Conservation (phyloP, 805 yeast genomes). For the Candida khao-thaluensis region DNA sequence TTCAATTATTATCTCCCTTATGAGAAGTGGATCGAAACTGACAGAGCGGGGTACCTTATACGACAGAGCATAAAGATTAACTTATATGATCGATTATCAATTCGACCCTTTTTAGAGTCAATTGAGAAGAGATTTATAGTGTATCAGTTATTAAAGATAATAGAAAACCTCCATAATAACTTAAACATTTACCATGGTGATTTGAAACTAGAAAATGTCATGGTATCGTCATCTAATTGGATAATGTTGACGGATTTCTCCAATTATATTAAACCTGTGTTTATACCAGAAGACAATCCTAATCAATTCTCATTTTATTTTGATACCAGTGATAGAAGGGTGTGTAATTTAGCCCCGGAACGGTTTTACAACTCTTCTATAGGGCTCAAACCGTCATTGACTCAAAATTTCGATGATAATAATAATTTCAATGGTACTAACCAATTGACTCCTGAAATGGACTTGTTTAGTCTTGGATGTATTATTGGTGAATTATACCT, state of each 20-base stretch:
- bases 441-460: slow-evolving; percentile 63
- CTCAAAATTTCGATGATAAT: slow-evolving; percentile 24
- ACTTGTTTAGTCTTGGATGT: slow-evolving; percentile 80
- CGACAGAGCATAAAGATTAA: slow-evolving; percentile 79
- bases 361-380: slow-evolving; percentile 53
- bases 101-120: slow-evolving; percentile 81
- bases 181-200: slow-evolving; percentile 78
- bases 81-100: slow-evolving; percentile 81
- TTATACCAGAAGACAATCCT: slow-evolving; percentile 89
- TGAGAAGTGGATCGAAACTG: slow-evolving; percentile 75
- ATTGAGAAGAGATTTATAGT: slow-evolving; percentile 83
- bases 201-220: slow-evolving; percentile 83
- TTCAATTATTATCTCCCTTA: slow-evolving; percentile 71
- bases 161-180: slow-evolving; percentile 61
- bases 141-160: slow-evolving; percentile 69
- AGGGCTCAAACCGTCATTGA: slow-evolving; percentile 16
- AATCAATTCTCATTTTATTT: slow-evolving; percentile 88
- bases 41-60: slow-evolving; percentile 85
- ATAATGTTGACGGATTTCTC: slow-evolving; percentile 79
- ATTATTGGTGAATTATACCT: slow-evolving; percentile 84
- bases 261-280: slow-evolving; percentile 70
- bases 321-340: slow-evolving; percentile 83
- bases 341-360: slow-evolving; percentile 94
- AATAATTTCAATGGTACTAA: slow-evolving; percentile 17
- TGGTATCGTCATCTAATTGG: slow-evolving; percentile 91